Conservation (phyloP, 1,284 basidiomycete genomes). For the Cystobasidiaceae sp. region DNA sequence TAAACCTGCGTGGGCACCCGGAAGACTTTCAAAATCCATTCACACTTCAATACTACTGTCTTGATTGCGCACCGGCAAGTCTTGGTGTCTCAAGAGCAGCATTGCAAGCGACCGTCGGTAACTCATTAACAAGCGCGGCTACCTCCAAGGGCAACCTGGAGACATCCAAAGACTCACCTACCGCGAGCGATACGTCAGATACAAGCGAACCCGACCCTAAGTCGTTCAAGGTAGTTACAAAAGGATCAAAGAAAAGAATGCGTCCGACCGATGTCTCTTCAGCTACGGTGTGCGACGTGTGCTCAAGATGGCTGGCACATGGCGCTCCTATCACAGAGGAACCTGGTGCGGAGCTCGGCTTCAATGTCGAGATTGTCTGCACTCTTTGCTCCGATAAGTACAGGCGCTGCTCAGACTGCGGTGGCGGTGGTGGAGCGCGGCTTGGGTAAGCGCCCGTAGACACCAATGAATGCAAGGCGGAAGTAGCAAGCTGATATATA, state of each 20-base stretch:
- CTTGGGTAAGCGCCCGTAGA: neutral
- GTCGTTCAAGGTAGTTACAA: neutral
- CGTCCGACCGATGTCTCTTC: neutral
- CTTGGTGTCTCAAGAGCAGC: neutral
- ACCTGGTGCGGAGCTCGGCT: neutral
- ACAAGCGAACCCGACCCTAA: no score
- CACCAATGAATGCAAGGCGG: neutral
- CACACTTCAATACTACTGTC: slow-evolving; percentile 7
- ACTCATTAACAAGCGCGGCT: neutral
- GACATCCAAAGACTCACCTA: no score
- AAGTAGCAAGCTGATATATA: no score
- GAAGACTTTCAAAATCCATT: slow-evolving; percentile 2
- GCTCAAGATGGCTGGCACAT: slow-evolving; percentile 3
- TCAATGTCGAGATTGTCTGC: slow-evolving; percentile 37
- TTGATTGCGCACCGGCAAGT: neutral
- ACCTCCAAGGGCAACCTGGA: neutral
- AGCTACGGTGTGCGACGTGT: slow-evolving; percentile 10
- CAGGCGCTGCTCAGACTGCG: slow-evolving; percentile 33
- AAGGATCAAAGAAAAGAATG: neutral
- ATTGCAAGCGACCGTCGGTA: neutral
- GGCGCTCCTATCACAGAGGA: slow-evolving; percentile 4
- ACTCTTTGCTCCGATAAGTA: slow-evolving; percentile 32
- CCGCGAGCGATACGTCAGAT: no score
- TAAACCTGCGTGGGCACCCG: slow-evolving; percentile 5
- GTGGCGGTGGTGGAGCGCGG: slow-evolving; percentile 7